Percentiles rank a stretch among this genome's conserved stretches.
phyloP scores from a whole-genome alignment of 495 filamentous ascomycete genomes.

The Astrocystis sublimbata region DNA sequence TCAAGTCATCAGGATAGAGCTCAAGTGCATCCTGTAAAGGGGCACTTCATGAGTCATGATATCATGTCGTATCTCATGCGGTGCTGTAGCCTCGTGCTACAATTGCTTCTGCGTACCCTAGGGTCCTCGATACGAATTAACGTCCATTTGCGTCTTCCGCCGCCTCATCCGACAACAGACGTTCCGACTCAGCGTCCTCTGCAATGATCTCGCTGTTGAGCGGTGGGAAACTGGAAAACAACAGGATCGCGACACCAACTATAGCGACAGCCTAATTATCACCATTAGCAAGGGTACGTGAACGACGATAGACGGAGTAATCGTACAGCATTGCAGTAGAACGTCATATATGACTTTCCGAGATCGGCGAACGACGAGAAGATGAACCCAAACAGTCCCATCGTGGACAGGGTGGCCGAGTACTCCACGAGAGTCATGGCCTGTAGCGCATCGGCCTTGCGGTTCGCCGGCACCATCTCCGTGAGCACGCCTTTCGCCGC shows the following conservation, averaged over 20 bases:
- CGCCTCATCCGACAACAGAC: not conserved
- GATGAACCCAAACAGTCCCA: conserved; percentile 52
- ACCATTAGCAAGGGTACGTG: not conserved
- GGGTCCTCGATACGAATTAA: not conserved
- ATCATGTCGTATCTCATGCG: too few relatives aligned
- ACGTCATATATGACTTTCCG: conserved; percentile 49
- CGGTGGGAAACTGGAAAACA: conserved; percentile 48
- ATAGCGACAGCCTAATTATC: conserved; percentile 40
- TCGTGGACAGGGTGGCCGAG: conserved; percentile 48
- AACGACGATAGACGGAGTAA: not conserved
- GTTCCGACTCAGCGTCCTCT: not conserved
- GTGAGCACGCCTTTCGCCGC: conserved; percentile 58
- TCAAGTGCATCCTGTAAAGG: too few relatives aligned
- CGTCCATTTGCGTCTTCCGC: not conserved
- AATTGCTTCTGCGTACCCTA: not conserved
- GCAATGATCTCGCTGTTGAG: conserved; percentile 35
- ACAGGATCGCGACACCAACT: conserved; percentile 42
- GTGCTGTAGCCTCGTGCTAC: too few relatives aligned
- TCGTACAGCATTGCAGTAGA: conserved; percentile 52
- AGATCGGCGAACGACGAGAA: conserved; percentile 49
- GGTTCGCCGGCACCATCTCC: conserved; percentile 49
- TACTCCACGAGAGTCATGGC: conserved; percentile 56
- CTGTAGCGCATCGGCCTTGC: conserved; percentile 52
- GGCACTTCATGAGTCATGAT: too few relatives aligned
- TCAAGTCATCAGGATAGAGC: too few relatives aligned